These are phyloP conservation scores for Cucumis melo DNA, from an alignment of 306 rosid species.

Conservation along the genomic window DNA sequence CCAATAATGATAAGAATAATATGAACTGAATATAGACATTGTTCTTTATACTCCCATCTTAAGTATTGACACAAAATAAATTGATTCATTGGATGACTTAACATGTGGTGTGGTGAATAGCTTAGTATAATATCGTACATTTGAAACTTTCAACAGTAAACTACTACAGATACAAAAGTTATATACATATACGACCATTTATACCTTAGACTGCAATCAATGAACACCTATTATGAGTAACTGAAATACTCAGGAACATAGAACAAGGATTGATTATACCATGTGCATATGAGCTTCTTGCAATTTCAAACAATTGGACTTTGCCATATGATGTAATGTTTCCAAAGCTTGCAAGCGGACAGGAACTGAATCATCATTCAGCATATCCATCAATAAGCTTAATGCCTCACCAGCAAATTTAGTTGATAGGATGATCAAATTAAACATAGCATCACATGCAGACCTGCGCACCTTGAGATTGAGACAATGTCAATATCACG, in stretches of 20 bases:
- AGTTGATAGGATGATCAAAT: constrained; percentile 37
- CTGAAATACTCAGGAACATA: neutral
- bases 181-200: neutral
- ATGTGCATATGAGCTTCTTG: constrained; percentile 57
- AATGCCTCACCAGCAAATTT: constrained; percentile 59
- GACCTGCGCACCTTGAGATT: constrained; percentile 63
- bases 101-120: neutral
- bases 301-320: constrained; percentile 34
- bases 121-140: neutral
- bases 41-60: neutral
- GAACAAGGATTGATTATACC: constrained; percentile 32
- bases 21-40: neutral
- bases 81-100: neutral
- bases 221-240: neutral
- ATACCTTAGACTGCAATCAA: neutral
- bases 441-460: constrained; percentile 46
- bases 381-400: constrained; percentile 46
- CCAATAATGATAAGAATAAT: neutral
- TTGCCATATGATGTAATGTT: constrained; percentile 68
- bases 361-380: constrained; percentile 54
- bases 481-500: neutral
- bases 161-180: neutral
- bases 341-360: constrained; percentile 68
- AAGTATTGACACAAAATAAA: neutral
- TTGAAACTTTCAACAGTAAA: neutral